phyloP scores from a whole-genome alignment of 768 basidiomycete species.

The Tephrocybe sp. region DNA sequence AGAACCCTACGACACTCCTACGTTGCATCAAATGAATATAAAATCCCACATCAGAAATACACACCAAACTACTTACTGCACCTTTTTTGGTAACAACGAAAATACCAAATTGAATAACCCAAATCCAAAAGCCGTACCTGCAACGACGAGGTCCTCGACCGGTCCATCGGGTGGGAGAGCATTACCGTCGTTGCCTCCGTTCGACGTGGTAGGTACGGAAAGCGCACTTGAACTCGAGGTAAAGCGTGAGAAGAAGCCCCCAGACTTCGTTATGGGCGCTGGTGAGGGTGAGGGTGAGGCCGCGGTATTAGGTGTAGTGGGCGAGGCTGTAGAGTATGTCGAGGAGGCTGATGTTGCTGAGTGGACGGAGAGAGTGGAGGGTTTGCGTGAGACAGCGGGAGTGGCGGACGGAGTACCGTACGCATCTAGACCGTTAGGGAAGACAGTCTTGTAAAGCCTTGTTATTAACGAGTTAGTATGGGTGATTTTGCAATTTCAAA shows the following conservation, averaged over 20 bases:
- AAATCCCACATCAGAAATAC: not conserved
- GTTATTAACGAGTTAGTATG: not conserved
- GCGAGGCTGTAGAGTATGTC: conserved; percentile 10
- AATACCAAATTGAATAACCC: conserved; percentile 82
- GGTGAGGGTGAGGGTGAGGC: too few species aligned
- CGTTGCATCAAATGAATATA: not conserved
- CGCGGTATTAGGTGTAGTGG: conserved; percentile 10
- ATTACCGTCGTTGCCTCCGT: conserved; percentile 1
- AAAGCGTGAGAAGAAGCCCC: conserved; percentile 39
- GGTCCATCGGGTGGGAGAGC: conserved; percentile 43
- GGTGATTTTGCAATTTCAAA: conserved; percentile 4
- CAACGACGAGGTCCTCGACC: conserved; percentile 69
- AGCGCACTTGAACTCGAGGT: conserved; percentile 17
- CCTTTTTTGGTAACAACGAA: conserved; percentile 67
- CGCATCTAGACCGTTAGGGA: conserved; percentile 54
- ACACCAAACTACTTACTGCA: conserved; percentile 44
- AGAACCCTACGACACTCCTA: conserved; percentile 69
- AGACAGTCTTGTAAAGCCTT: conserved; percentile 65
- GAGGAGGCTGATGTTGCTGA: conserved; percentile 18
- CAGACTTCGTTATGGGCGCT: conserved; percentile 1
- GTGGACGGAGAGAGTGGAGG: conserved; percentile 20
- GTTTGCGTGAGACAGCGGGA: conserved; percentile 31
- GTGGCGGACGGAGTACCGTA: conserved; percentile 36
- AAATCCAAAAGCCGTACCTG: conserved; percentile 75
- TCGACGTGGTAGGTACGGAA: conserved; percentile 18